Evolutionary conservation across 192 early-diverging fungal species (phyloP), one percentile per base, ranked within the genome.

Genomic region (Coemansia sp.): DNA sequence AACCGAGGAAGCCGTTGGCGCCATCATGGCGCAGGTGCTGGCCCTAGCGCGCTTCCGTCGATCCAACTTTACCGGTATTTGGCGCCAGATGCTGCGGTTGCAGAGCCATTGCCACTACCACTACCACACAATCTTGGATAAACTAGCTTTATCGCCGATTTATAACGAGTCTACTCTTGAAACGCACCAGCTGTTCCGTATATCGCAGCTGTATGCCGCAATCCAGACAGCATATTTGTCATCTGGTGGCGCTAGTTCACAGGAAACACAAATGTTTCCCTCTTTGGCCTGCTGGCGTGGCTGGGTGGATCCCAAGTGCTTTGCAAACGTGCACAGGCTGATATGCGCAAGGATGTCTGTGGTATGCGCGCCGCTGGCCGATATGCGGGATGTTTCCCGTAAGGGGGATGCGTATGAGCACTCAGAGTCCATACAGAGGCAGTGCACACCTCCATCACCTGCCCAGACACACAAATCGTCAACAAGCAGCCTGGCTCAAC

Each of bases 41-140:
- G 74, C 68, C 1, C 57, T 78, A 27, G 68, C 68, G 2, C 68
- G 68, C 22, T 71, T 78, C 58, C 74, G 74, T 12, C 64, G 68
- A 41, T 60, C 64, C 57, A 78, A 71, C 61, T 78, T 78, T 45
- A 58, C 68, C 11, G 74, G 58, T 12, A 57, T 78, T 30, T 78
- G 68, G 68, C 68, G 61, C 14, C 64, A 67, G 60, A 53, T 78
- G 27, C 25, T 24, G 19, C 60, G 68, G 2, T 33, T 71, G 4
- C 64, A 51, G 9, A 11, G 21, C 9, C 68, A 64, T 46, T 78
- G 74, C 74, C 9, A 21, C 13, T 24, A 7, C 21, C 74, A 78
- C 24, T 62, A 61, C 45, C 30, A 41, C 15, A 53, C 57, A 47
- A 39, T 78, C 23, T 37, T 67, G 8, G 74, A 71, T 1, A 43